phyloP scores from a whole-genome alignment of 495 filamentous ascomycete species.

The Recurvomyces mirabilis region DNA sequence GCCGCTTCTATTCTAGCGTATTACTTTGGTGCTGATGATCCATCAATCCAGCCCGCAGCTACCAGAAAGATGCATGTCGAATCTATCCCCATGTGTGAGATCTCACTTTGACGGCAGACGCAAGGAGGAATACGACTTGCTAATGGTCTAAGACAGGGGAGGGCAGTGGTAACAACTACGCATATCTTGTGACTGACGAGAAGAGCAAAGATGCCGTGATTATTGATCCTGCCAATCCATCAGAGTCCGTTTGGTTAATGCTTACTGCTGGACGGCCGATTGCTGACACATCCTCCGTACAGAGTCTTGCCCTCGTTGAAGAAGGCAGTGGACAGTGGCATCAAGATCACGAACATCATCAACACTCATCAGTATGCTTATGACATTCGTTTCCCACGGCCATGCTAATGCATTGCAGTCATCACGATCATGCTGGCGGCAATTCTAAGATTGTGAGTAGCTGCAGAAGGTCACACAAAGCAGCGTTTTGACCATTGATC shows the following conservation, averaged over 20 bases:
- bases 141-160: slow-evolving; percentile 49
- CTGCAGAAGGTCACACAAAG: too few relatives aligned
- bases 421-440: slow-evolving; percentile 90
- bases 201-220: slow-evolving; percentile 85
- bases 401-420: slow-evolving; percentile 40
- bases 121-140: not conserved
- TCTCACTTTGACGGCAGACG: not conserved
- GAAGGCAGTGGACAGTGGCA: slow-evolving; percentile 54
- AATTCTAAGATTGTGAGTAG: slow-evolving; percentile 67
- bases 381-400: not conserved
- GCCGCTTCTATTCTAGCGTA: slow-evolving; percentile 5
- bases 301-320: slow-evolving; percentile 77
- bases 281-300: not conserved
- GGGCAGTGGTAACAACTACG: slow-evolving; percentile 87
- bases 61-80: slow-evolving; percentile 77
- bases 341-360: slow-evolving; percentile 78
- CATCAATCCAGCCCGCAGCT: slow-evolving; percentile 4
- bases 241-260: slow-evolving; percentile 52
- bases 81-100: slow-evolving; percentile 96
- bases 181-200: slow-evolving; percentile 88
- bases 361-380: slow-evolving; percentile 86
- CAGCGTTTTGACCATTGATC: not conserved
- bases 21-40: slow-evolving; percentile 12
- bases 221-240: slow-evolving; percentile 85
- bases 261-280: not conserved